Conservation (phyloP, 2,329 filamentous ascomycete genomes). For the Aureobasidium leucospermi region DNA sequence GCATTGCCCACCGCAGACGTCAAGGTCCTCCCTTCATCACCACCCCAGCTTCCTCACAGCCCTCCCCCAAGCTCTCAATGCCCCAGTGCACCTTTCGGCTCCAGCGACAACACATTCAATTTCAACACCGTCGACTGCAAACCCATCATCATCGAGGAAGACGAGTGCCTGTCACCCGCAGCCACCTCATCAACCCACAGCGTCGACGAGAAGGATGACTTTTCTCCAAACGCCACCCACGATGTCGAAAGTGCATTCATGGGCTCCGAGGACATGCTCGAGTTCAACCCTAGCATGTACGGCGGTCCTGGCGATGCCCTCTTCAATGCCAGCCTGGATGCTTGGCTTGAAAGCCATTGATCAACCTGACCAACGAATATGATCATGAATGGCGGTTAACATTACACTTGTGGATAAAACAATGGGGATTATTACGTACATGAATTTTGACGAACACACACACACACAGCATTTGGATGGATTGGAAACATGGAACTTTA, state of each 20-base stretch:
- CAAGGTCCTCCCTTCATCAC: neutral
- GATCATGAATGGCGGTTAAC: neutral
- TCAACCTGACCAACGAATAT: neutral
- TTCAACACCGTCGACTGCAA: conserved; percentile 16
- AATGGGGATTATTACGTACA: neutral
- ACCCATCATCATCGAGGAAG: conserved; percentile 10
- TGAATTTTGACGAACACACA: conserved; percentile 7
- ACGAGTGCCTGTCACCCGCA: conserved; percentile 12
- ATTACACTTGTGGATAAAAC: neutral
- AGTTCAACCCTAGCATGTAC: conserved; percentile 14
- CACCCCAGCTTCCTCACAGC: conserved; percentile 4
- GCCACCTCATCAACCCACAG: conserved; percentile 1
- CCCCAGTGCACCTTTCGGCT: conserved; percentile 5
- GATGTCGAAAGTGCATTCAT: conserved; percentile 13
- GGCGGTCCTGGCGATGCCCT: conserved; percentile 6
- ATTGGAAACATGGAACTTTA: neutral
- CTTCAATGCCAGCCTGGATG: conserved; percentile 10
- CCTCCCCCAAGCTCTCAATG: conserved; percentile 11
- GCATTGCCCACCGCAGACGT: neutral
- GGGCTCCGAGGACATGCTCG: conserved; percentile 11
- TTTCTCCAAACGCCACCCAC: neutral
- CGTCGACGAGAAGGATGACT: conserved; percentile 2
- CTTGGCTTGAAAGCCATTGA: conserved; percentile 13
- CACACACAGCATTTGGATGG: neutral
- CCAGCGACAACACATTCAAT: conserved; percentile 11